Percentiles rank a stretch among this genome's conserved stretches.
Conservation (phyloP, 148 eudicot genomes). For the Chenopodium quinoa region DNA sequence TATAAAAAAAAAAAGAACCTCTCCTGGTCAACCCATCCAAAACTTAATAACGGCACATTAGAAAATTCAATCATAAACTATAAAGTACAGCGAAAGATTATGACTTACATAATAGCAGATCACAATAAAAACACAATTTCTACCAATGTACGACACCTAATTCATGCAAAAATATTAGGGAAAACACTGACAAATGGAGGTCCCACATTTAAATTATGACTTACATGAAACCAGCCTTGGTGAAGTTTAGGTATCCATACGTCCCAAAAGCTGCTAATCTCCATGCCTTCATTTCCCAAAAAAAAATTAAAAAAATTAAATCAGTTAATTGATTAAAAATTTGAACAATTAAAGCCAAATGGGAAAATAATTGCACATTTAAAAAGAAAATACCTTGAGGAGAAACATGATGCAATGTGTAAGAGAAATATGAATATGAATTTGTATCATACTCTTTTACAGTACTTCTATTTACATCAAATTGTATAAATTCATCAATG, state of each 20-base stretch:
- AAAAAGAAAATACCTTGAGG: conserved; percentile 45
- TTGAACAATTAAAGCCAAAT: background rate
- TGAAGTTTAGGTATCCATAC: conserved; percentile 79
- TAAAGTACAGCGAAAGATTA: no score
- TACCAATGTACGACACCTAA: no score
- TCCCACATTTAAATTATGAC: conserved; percentile 22
- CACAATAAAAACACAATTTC: no score
- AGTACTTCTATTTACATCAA: background rate
- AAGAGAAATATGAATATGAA: conserved; percentile 35
- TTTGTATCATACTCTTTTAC: background rate
- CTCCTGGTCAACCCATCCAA: no score
- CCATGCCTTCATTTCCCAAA: conserved; percentile 60
- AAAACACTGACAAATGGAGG: background rate
- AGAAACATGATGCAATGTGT: conserved; percentile 53
- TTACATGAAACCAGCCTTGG: conserved; percentile 68
- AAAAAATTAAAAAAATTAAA: no score
- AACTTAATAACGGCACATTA: no score
- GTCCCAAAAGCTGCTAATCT: conserved; percentile 70
- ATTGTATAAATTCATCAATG: background rate
- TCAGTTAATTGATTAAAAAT: background rate
- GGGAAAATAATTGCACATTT: background rate
- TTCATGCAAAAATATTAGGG: background rate
- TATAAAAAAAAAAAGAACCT: no score
- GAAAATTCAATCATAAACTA: no score
- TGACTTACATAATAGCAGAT: no score